Percentiles rank a stretch among this genome's conserved stretches.
Evolutionary conservation across 2,329 filamentous ascomycete species (phyloP).

Genomic region (Esteya vermicola): DNA sequence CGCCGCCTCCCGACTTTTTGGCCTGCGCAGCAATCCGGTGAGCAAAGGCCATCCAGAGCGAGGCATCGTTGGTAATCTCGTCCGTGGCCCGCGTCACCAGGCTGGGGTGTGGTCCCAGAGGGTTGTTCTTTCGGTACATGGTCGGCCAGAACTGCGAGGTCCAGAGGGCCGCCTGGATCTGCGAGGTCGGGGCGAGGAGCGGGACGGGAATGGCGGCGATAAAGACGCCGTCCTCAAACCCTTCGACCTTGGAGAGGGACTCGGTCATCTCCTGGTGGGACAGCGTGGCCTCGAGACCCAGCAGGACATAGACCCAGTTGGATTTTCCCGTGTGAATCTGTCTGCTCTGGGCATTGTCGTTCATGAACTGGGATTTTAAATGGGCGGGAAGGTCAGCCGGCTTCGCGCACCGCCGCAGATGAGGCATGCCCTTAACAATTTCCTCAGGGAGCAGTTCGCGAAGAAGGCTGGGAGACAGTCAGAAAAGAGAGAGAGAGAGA

Average conservation of each 20-base stretch:
- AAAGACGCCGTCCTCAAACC: conserved; percentile 35
- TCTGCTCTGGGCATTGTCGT: conserved; percentile 36
- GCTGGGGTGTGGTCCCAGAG: conserved; percentile 69
- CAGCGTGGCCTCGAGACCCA: conserved; percentile 37
- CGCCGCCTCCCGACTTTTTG: conserved; percentile 43
- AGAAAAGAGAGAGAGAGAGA: too few species aligned
- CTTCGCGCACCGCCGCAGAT: conserved; percentile 66
- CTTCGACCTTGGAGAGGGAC: conserved; percentile 32
- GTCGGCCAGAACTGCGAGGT: conserved; percentile 69
- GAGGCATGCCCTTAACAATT: conserved; percentile 49
- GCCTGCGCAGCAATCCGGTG: conserved; percentile 47
- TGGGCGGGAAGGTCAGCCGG: conserved; percentile 51
- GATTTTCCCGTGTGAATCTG: conserved; percentile 46
- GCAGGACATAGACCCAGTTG: conserved; percentile 44
- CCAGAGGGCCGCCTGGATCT: conserved; percentile 62
- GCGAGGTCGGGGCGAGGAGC: conserved; percentile 58
- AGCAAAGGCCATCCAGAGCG: conserved; percentile 55
- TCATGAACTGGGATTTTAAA: conserved; percentile 47
- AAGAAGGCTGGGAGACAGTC: conserved; percentile 32
- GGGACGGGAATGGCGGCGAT: conserved; percentile 56
- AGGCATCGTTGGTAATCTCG: conserved; percentile 50
- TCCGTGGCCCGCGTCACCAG: conserved; percentile 56
- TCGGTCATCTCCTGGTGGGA: conserved; percentile 36
- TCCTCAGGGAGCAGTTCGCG: conserved; percentile 43
- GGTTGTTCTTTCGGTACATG: conserved; percentile 76